Evolutionary conservation across 768 basidiomycete genomes (phyloP).

Genomic region (Brasilioporus rufonigricans): DNA sequence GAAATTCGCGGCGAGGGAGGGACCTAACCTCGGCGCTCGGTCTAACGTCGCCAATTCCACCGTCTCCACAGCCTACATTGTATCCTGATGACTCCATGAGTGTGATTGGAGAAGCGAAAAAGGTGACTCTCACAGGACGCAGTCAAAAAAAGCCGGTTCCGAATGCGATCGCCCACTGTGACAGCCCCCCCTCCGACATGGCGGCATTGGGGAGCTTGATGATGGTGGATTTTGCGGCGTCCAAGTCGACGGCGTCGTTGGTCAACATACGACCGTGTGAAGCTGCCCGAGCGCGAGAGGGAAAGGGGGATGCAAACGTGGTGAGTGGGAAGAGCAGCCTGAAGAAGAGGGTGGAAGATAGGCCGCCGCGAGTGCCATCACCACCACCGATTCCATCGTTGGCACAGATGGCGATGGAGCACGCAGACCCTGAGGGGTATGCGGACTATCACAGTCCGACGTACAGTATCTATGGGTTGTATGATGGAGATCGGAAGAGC

Average conservation of each 20-base stretch:
- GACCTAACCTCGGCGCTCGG: constrained; percentile 41
- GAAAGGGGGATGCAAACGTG: constrained; percentile 4
- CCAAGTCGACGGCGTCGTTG: constrained; percentile 34
- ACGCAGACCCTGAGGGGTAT: constrained; percentile 58
- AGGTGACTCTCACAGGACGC: constrained; percentile 22
- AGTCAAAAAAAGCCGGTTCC: constrained; percentile 36
- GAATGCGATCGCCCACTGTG: constrained; percentile 14
- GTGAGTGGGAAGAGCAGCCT: constrained; percentile 22
- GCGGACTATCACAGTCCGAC: constrained; percentile 75
- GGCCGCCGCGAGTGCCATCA: constrained; percentile 76
- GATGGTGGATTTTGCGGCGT: constrained; percentile 54
- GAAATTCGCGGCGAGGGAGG: constrained; percentile 43
- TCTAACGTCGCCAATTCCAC: constrained; percentile 33
- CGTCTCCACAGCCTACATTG: constrained; percentile 60
- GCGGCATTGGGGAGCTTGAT: constrained; percentile 57
- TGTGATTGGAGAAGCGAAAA: constrained; percentile 43
- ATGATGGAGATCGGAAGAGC: constrained; percentile 62
- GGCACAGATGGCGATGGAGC: constrained; percentile 70
- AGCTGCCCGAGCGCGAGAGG: constrained; percentile 29
- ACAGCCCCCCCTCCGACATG: constrained; percentile 36
- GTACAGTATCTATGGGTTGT: constrained; percentile 78
- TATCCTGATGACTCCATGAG: constrained; percentile 76
- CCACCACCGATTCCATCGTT: constrained; percentile 72
- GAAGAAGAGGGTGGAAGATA: constrained; percentile 47
- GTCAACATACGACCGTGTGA: constrained; percentile 30